A percentile compares a stretch with the other conserved stretches of the same genome.
phyloP scores from a whole-genome alignment of 805 yeast species.

The Ogataea angusta region DNA sequence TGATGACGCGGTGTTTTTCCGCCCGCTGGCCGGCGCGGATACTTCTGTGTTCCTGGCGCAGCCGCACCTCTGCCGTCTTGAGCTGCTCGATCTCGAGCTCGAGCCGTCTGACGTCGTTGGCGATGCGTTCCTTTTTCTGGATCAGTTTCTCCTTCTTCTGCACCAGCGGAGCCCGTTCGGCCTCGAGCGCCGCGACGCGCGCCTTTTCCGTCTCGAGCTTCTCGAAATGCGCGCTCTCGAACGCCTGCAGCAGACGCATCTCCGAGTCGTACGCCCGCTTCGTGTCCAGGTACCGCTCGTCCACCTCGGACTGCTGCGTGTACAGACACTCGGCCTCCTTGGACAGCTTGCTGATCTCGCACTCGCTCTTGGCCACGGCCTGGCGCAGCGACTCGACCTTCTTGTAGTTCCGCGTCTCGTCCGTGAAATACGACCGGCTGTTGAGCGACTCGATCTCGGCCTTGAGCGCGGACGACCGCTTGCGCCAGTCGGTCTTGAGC shows the following conservation, averaged over 20 bases:
- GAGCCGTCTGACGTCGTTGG: constrained; percentile 22
- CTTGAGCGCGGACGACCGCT: constrained; percentile 47
- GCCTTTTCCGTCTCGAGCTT: constrained; percentile 24
- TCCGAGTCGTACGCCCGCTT: constrained; percentile 38
- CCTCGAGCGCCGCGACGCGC: constrained; percentile 24
- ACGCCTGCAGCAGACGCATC: constrained; percentile 30
- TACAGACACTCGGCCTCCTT: constrained; percentile 34
- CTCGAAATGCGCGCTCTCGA: constrained; percentile 29
- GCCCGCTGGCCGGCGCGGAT: constrained; percentile 23
- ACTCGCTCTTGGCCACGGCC: constrained; percentile 39
- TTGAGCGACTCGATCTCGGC: constrained; percentile 56
- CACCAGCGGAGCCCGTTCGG: constrained; percentile 29
- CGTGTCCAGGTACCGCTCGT: constrained; percentile 37
- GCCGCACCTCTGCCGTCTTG: constrained; percentile 23
- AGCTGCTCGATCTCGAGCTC: constrained; percentile 27
- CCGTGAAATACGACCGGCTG: constrained; percentile 43
- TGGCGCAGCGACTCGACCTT: constrained; percentile 50
- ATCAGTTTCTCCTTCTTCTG: constrained; percentile 34
- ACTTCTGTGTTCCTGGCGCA: constrained; percentile 21
- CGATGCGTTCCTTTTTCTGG: constrained; percentile 31
- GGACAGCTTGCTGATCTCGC: constrained; percentile 34
- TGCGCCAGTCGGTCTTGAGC: constrained; percentile 54
- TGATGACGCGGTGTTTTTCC: constrained; percentile 23
- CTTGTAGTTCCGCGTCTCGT: constrained; percentile 54
- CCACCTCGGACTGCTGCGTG: constrained; percentile 37